phyloP scores from a whole-genome alignment of 2,329 filamentous ascomycete species.

The Zelopaecilomyces penicillatus region DNA sequence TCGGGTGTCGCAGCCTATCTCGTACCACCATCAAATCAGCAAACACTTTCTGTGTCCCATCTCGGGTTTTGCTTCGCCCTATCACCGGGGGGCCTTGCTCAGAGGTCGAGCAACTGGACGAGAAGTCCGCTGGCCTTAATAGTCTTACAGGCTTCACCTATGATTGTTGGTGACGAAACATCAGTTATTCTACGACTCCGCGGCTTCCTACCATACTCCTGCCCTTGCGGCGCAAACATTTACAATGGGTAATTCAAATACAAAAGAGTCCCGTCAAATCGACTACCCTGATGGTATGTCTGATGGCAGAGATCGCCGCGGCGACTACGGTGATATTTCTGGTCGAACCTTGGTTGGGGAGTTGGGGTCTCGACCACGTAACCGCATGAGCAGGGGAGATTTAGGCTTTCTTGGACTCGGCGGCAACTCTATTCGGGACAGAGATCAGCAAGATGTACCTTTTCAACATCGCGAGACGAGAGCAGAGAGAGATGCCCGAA shows the following conservation, averaged over 20 bases:
- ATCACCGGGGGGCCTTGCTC: no score
- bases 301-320: constrained; percentile 14
- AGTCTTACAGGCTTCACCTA: no score
- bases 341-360: constrained; percentile 15
- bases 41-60: no score
- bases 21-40: no score
- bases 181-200: no score
- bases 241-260: constrained; percentile 31
- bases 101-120: no score
- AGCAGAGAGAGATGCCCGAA: constrained; percentile 81
- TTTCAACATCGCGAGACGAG: constrained; percentile 74
- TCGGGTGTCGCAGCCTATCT: no score
- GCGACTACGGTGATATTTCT: constrained; percentile 13
- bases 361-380: constrained; percentile 10
- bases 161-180: no score
- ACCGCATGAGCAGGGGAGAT: constrained; percentile 34
- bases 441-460: constrained; percentile 32
- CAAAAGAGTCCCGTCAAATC: constrained; percentile 29
- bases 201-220: neutral
- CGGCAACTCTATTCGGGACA: constrained; percentile 28
- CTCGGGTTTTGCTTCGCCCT: no score
- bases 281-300: constrained; percentile 16
- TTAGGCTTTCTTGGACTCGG: constrained; percentile 36
- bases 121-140: no score
- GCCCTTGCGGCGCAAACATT: neutral